These are phyloP conservation scores for Tuber aestivum DNA, from an alignment of 495 filamentous ascomycete species.

Conservation along the genomic window DNA sequence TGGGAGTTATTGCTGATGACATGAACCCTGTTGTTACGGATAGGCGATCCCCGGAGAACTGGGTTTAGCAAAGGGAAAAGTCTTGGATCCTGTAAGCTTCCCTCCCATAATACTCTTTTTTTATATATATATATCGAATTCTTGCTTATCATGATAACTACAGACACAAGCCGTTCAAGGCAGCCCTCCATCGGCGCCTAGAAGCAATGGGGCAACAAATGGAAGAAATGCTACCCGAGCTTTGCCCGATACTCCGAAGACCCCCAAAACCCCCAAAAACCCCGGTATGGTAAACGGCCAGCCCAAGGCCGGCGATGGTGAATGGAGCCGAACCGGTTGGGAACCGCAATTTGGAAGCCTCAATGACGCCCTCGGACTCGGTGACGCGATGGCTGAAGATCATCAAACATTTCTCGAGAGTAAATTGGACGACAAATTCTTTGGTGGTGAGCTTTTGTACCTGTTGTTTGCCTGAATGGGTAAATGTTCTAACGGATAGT, in stretches of 20 bases:
- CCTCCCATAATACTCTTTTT: background rate
- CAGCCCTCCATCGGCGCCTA: background rate
- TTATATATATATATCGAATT: background rate
- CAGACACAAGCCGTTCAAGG: background rate
- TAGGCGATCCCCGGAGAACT: slow-evolving; percentile 37
- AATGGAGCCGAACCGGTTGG: slow-evolving; percentile 76
- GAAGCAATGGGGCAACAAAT: slow-evolving; percentile 14
- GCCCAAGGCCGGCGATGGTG: slow-evolving; percentile 58
- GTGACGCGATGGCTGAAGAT: slow-evolving; percentile 51
- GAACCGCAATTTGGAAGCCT: slow-evolving; percentile 76
- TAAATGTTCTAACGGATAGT: slow-evolving; percentile 23
- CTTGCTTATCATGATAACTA: background rate
- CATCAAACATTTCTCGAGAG: slow-evolving; percentile 83
- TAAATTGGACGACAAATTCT: slow-evolving; percentile 81
- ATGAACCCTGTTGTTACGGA: background rate
- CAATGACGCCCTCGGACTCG: slow-evolving; percentile 38
- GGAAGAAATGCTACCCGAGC: slow-evolving; percentile 20
- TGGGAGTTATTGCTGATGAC: slow-evolving; percentile 5
- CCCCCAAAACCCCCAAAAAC: slow-evolving; percentile 18
- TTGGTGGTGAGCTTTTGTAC: slow-evolving; percentile 60
- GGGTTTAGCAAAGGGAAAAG: slow-evolving; percentile 24
- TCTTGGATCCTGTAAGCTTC: background rate
- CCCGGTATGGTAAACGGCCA: slow-evolving; percentile 48
- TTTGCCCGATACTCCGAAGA: slow-evolving; percentile 12
- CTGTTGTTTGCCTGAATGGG: slow-evolving; percentile 1